Conservation (phyloP, 179 eudicot genomes). For the Patellifolia procumbens region DNA sequence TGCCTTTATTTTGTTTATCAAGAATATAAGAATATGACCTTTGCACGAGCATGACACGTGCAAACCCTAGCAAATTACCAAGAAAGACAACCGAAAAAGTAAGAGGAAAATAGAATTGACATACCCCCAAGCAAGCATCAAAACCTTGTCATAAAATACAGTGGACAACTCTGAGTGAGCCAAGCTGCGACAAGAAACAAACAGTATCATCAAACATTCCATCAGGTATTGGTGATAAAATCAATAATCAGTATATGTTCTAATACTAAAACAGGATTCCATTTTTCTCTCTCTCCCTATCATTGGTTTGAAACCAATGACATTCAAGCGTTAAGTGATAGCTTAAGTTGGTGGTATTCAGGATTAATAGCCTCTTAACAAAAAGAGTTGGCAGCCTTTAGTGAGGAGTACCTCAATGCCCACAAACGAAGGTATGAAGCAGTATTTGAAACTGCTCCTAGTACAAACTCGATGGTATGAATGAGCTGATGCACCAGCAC, state of each 20-base stretch:
- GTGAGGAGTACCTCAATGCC: slow-evolving; percentile 62
- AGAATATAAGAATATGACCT: background rate
- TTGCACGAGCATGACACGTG: background rate
- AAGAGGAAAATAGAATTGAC: background rate
- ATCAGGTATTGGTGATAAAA: background rate
- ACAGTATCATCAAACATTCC: background rate
- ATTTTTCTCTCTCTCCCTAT: background rate
- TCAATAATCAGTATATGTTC: background rate
- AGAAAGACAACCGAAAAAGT: background rate
- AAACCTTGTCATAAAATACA: slow-evolving; percentile 81
- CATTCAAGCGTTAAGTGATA: no score
- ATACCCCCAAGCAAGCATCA: slow-evolving; percentile 83
- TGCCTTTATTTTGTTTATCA: background rate
- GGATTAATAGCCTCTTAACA: background rate
- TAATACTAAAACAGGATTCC: slow-evolving; percentile 1
- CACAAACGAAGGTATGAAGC: slow-evolving; percentile 82
- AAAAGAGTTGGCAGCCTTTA: background rate
- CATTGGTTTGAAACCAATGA: background rate
- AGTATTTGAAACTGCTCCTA: slow-evolving; percentile 83
- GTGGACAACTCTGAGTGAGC: slow-evolving; percentile 79
- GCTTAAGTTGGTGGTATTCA: background rate
- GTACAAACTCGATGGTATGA: slow-evolving; percentile 80
- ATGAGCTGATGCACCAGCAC: slow-evolving; percentile 77
- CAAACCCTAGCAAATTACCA: background rate
- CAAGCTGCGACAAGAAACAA: slow-evolving; percentile 39